Conservation (phyloP, 2,329 filamentous ascomycete species). For the Venturia asperata region DNA sequence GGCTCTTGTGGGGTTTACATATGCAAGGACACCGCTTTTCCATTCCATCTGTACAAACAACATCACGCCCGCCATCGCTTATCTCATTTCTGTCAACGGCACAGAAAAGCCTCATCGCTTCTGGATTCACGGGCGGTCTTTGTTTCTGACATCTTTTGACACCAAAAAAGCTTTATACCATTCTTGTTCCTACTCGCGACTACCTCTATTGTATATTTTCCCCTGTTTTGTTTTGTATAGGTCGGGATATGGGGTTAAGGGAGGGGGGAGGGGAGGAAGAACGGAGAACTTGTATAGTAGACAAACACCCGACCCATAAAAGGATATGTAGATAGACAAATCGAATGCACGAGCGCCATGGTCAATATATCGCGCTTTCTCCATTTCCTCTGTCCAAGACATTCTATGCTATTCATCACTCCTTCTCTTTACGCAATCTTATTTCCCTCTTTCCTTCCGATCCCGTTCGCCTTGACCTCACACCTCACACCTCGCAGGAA, state of each 20-base stretch:
- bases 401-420: too few relatives aligned
- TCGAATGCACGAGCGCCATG: neutral
- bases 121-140: neutral
- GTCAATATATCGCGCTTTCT: neutral
- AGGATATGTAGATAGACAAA: neutral
- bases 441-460: too few relatives aligned
- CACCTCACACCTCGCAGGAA: too few relatives aligned
- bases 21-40: neutral
- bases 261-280: neutral
- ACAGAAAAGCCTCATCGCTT: neutral
- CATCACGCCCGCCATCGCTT: neutral
- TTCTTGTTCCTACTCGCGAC: conserved; percentile 8
- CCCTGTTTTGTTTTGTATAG: neutral
- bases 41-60: neutral
- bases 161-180: conserved; percentile 2
- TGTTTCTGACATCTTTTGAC: neutral
- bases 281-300: neutral
- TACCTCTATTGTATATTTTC: conserved; percentile 12
- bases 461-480: too few relatives aligned
- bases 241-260: neutral
- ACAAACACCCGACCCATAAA: neutral
- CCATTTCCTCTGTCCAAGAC: too few relatives aligned
- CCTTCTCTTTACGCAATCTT: too few relatives aligned
- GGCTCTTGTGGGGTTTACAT: neutral
- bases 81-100: neutral